Conservation (phyloP, 2,329 filamentous ascomycete genomes). For the Cladobotryum mycophilum region DNA sequence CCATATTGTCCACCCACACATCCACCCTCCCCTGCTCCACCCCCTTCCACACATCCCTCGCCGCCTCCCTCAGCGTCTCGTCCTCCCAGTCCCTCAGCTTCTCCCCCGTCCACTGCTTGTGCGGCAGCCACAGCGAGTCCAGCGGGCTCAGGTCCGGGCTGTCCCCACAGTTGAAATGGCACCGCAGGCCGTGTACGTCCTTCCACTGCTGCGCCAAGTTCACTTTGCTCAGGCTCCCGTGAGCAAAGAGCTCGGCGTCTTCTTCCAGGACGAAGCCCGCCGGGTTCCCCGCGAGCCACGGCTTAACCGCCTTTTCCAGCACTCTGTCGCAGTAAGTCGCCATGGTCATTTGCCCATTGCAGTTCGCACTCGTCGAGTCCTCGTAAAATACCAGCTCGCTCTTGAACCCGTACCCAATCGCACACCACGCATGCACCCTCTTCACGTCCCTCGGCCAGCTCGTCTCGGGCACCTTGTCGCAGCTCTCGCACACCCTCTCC, state of each 20-base stretch:
- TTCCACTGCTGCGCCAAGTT: conserved; percentile 33
- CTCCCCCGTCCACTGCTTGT: conserved; percentile 28
- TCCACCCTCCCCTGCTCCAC: conserved; percentile 28
- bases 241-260: conserved; percentile 30
- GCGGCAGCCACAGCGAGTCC: conserved; percentile 28
- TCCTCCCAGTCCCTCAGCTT: conserved; percentile 27
- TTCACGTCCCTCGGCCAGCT: conserved; percentile 29
- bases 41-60: conserved; percentile 23
- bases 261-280: conserved; percentile 29
- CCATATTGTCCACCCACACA: conserved; percentile 33
- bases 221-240: conserved; percentile 30
- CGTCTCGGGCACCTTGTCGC: conserved; percentile 18
- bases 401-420: conserved; percentile 31
- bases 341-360: conserved; percentile 27
- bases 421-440: conserved; percentile 30
- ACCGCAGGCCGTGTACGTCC: conserved; percentile 24
- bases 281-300: conserved; percentile 22
- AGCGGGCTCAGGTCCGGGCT: conserved; percentile 32
- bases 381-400: conserved; percentile 34
- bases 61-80: conserved; percentile 25
- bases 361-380: conserved; percentile 27
- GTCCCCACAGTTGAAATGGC: conserved; percentile 31
- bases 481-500: conserved; percentile 27
- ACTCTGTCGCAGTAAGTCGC: conserved; percentile 29
- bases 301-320: conserved; percentile 27